Base-by-base conservation (phyloP, 371 early-diverging fungal genomes). In the Syncephalastrum monosporum region DNA sequence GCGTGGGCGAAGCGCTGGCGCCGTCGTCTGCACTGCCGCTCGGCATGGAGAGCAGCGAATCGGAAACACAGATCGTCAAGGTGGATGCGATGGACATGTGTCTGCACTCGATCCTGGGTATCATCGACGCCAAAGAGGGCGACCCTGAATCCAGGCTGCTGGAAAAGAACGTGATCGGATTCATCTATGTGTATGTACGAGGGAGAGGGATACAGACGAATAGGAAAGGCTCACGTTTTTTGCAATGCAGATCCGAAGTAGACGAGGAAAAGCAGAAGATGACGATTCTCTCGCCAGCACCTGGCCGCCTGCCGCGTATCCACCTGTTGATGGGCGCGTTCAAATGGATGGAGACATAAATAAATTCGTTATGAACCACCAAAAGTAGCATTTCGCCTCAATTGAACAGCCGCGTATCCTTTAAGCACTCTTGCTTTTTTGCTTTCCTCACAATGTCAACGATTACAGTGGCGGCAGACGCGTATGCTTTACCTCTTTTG, bases 1-100 rank as follows among this genome's bases (percentile, higher is more conserved):
- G 88, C 8, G 88, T 95, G 0, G 95, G 93, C n/a, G 92, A 94
- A 65, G 86, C 89, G 6, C 63, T 91, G 52, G 95, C 96, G 1
- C 97, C 97, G 0, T 87, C 95, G 0, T 94, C 95, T 14, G 94
- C 97, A 4, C 65, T 98, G 46, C 97, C 98, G 0, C 67, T 96
- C 25, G 98, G 97, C 5, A 87, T 86, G 76, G 92, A 89, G 17
- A 83, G 91, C 25, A 87, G 84, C 50, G 68, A 84, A 4, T 84
- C 86, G 16, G 93, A 93, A 63, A 90, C 91, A 4, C 83, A 87
- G 48, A 70, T 94, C 4, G 82, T 91, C 12, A 83, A 83, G 52
- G 88, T 98, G 0, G 93, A 92, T n/a, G 84, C 87, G 1, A 84
- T 86, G 42, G 92, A 91, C 44, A 85, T 89, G 55, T 74, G 97